Base-by-base conservation (phyloP, 2,329 filamentous ascomycete species). In the Pseudopithomyces maydicus region DNA sequence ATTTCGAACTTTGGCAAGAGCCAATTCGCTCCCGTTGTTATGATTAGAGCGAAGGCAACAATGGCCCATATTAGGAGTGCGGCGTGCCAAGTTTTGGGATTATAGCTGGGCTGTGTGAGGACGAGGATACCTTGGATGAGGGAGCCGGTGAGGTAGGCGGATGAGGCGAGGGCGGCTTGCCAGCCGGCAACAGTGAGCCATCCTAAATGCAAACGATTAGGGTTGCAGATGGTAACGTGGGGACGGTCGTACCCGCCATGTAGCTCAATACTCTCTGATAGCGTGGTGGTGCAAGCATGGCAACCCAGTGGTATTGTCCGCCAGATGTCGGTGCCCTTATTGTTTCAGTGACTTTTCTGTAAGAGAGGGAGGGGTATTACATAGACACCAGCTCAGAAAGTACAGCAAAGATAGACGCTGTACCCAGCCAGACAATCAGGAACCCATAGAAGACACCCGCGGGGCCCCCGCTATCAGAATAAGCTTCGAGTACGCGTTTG, bases 31-130 rank as follows among this genome's bases (percentile, higher is more conserved):
- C 78, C 66, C 1, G 74, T 74, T 61, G 82, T 83, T 54, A 79
- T 69, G 19, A 65, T 56, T 29, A 29, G 5, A 29, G 26, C 62
- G 22, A 78, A 62, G 1, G 68, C 15, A 5, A 74, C 66, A 17
- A 80, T 63, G 0, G 76, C 78, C 58, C 77, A 80, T 46, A 75
- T 73, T 2, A 83, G 63, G 1, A 83, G 69, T 0, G 80, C 81
- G 1, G 71, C 78, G 47, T 83, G 81, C 79, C 79, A 83, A n/a
- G 67, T 58, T 48, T 78, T 52, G 0, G 65, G 52, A 1, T 62
- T 39, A 56, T 80, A 79, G 1, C 58, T 55, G 0, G 61, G 57
- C 10, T 77, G 55, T 14, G 73, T 78, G 19, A 81, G 62, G 26
- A 60, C 55, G 22, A 65, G 36, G 4, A 69, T 56, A 4, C 59